phyloP scores from a whole-genome alignment of 768 basidiomycete genomes.

The Phlebiopsis flavidoalba region DNA sequence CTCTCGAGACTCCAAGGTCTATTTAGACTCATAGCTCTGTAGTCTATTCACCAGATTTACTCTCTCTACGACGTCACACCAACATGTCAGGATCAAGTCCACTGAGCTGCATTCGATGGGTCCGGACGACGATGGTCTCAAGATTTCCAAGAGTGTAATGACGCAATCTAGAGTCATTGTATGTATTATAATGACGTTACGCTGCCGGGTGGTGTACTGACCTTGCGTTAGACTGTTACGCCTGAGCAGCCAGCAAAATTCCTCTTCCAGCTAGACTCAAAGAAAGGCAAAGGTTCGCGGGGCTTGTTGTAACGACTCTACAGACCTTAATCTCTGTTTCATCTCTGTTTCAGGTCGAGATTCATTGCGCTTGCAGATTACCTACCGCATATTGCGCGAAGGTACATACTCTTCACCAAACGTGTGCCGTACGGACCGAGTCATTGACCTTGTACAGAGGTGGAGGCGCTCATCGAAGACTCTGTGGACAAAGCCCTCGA shows the following conservation, averaged over 20 bases:
- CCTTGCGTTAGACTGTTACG: conserved; percentile 56
- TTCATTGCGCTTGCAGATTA: conserved; percentile 56
- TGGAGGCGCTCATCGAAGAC: conserved; percentile 54
- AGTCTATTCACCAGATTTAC: conserved; percentile 92
- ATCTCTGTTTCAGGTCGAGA: conserved; percentile 59
- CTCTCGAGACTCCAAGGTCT: not conserved
- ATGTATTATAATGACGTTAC: conserved; percentile 18
- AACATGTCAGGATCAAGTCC: conserved; percentile 71
- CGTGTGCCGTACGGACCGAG: not conserved
- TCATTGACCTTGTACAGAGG: conserved; percentile 40
- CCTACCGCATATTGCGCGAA: conserved; percentile 78
- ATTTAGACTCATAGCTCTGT: not conserved
- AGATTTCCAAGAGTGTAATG: conserved; percentile 44
- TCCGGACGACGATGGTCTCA: conserved; percentile 42
- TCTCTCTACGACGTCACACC: conserved; percentile 73
- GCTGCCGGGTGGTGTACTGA: not conserved
- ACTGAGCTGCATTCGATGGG: conserved; percentile 47
- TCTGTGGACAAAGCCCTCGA: conserved; percentile 39
- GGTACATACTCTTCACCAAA: conserved; percentile 38
- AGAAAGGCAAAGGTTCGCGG: conserved; percentile 49
- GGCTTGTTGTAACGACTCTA: not conserved
- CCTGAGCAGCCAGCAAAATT: conserved; percentile 73
- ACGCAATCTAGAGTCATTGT: conserved; percentile 46
- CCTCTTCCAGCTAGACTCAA: conserved; percentile 73
- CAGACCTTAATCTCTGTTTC: not conserved